Base-by-base conservation (phyloP, 208 protist genomes). In the Perkinsela sp. region DNA sequence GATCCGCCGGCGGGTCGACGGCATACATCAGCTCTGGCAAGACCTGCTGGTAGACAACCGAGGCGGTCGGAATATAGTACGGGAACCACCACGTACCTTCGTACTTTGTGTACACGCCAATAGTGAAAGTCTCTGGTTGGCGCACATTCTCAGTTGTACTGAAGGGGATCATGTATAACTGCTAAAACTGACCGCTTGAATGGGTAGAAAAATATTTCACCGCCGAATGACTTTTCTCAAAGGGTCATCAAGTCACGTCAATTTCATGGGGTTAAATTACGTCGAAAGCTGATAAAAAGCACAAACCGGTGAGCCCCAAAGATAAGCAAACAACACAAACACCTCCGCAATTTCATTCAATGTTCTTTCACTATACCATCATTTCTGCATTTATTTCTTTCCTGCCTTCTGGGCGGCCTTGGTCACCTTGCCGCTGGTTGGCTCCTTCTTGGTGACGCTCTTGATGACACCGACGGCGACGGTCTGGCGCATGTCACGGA, bases 381-480 rank as follows among this genome's bases (percentile, higher is more conserved):
- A 32, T 13, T 0, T 22, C 30, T 6, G 0, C 68, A 30, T 66
- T 80, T 78, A 83, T 76, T 84, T 87, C 80, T 85, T 86, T 28
- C 40, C 48, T 67, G 80, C 77, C 78, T 86, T 86, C 30, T 68
- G 71, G 31, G 81, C 81, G 67, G 81, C 75, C 75, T 86, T 86
- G 70, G 81, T 86, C 28, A 86, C 81, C 78, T 86, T 86, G 65
- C 81, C 81, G 70, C 69, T 75, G 73, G 75, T 73, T 65, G 69
- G 71, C 29, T 84, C 81, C 78, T 84, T 86, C 77, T 86, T 86
- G 15, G 48, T 81, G 71, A 82, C 77, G 71, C 69, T 66, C 80
- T 93, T 95, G 88, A 97, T 91, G 77, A 96, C 82, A 76, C 94
- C 94, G 73, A 96, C 91, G 68, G 90, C 94, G 30, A 96, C 90